phyloP scores from a whole-genome alignment of 176 grass and related monocot genomes.

The Musa acuminata region DNA sequence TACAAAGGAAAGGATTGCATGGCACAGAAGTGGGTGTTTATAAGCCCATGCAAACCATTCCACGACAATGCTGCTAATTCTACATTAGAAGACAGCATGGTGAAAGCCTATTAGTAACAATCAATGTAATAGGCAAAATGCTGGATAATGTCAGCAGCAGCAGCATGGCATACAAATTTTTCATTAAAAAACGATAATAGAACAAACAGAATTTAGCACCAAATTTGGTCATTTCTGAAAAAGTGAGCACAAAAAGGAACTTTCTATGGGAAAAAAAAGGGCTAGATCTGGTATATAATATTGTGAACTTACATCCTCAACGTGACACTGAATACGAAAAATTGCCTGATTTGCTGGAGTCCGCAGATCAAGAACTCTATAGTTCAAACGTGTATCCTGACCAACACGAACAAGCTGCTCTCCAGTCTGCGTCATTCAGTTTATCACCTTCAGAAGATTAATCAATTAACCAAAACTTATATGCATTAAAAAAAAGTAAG shows the following conservation, averaged over 20 bases:
- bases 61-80: neutral
- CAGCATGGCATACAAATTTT: neutral
- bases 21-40: no score
- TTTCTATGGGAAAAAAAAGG: neutral
- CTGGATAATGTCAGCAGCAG: neutral
- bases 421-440: constrained; percentile 34
- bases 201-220: no score
- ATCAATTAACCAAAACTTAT: neutral
- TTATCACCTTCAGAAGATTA: neutral
- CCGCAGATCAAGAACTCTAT: constrained; percentile 56
- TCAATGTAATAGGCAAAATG: neutral
- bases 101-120: neutral
- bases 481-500: neutral
- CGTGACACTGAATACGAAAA: constrained; percentile 66
- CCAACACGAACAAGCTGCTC: constrained; percentile 82
- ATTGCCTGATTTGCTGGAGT: constrained; percentile 69
- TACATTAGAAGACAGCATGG: neutral
- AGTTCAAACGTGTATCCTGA: constrained; percentile 76
- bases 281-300: neutral
- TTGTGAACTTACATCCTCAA: constrained; percentile 48
- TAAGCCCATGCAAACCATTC: neutral
- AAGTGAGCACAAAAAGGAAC: neutral
- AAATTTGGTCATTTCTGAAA: neutral
- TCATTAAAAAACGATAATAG: no score
- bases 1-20: neutral